These are phyloP conservation scores for Xanthoconium purpureum DNA, from an alignment of 768 basidiomycete genomes.

Conservation along the genomic window DNA sequence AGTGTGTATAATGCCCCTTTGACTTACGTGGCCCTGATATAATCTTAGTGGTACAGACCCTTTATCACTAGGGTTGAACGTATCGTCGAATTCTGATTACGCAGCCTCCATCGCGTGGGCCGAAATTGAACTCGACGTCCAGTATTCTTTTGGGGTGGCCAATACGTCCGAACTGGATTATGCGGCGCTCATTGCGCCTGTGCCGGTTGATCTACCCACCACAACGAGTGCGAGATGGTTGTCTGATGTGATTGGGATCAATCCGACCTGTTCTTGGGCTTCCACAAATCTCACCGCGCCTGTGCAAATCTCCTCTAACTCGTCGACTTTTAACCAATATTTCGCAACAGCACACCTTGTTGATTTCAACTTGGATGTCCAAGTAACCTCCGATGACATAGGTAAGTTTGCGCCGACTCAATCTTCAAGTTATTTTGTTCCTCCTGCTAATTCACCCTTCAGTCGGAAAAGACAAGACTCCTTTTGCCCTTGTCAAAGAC, in stretches of 20 bases:
- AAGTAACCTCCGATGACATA: not conserved
- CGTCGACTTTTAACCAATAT: not conserved
- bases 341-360: conserved; percentile 14
- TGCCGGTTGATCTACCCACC: conserved; percentile 15
- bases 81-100: conserved; percentile 5
- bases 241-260: conserved; percentile 26
- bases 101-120: conserved; percentile 27
- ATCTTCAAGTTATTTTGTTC: too few species aligned
- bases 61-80: not conserved
- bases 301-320: conserved; percentile 13
- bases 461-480: not conserved
- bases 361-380: conserved; percentile 19
- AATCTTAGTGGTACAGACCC: conserved; percentile 2
- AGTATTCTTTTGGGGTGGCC: conserved; percentile 21
- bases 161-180: conserved; percentile 15
- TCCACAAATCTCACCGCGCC: conserved; percentile 23
- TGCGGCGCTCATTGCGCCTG: conserved; percentile 19
- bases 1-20: conserved; percentile 9
- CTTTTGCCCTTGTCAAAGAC: conserved; percentile 7
- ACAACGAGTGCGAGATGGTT: conserved; percentile 27
- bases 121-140: conserved; percentile 23
- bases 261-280: conserved; percentile 28
- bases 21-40: not conserved
- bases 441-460: not conserved
- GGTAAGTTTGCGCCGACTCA: conserved; percentile 7